Percentiles rank a stretch among this genome's conserved stretches.
phyloP scores from a whole-genome alignment of 768 basidiomycete genomes.

The Trametes villosa region DNA sequence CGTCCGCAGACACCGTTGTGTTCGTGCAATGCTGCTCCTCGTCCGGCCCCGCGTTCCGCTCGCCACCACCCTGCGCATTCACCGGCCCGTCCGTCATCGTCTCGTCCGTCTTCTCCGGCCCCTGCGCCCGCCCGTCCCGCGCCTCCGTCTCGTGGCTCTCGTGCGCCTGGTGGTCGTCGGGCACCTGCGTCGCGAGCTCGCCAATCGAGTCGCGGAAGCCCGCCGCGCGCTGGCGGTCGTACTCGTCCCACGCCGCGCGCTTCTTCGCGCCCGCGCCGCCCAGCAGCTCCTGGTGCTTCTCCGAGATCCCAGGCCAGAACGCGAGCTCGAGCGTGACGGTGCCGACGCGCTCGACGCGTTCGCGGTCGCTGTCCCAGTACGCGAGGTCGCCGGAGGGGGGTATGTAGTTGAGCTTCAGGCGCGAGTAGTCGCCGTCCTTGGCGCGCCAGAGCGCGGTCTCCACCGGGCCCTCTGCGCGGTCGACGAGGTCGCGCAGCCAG shows the following conservation, averaged over 20 bases:
- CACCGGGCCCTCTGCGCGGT: constrained; percentile 50
- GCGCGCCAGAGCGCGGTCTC: constrained; percentile 46
- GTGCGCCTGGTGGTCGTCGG: constrained; percentile 23
- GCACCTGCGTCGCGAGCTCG: constrained; percentile 13
- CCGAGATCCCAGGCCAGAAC: constrained; percentile 36
- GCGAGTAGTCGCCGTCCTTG: constrained; percentile 33
- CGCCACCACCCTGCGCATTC: constrained; percentile 20
- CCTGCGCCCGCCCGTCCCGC: constrained; percentile 6
- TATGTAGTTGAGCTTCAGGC: constrained; percentile 38
- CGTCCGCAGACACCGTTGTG: constrained; percentile 20
- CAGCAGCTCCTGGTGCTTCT: constrained; percentile 30
- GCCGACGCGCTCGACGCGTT: constrained; percentile 33
- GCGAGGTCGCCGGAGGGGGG: constrained; percentile 35
- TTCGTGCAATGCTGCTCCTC: constrained; percentile 18
- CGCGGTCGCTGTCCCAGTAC: constrained; percentile 34
- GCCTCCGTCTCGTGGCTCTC: constrained; percentile 24
- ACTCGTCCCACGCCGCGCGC: constrained; percentile 35
- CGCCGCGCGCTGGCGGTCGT: constrained; percentile 26
- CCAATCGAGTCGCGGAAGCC: constrained; percentile 31
- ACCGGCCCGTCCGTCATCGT: constrained; percentile 24
- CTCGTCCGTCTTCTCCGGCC: constrained; percentile 3
- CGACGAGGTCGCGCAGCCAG: constrained; percentile 59
- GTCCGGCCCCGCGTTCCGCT: constrained; percentile 10
- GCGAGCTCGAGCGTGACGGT: constrained; percentile 30
- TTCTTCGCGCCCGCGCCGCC: constrained; percentile 27